phyloP scores from a whole-genome alignment of 1,284 basidiomycete species.

The Porodaedalea pini region DNA sequence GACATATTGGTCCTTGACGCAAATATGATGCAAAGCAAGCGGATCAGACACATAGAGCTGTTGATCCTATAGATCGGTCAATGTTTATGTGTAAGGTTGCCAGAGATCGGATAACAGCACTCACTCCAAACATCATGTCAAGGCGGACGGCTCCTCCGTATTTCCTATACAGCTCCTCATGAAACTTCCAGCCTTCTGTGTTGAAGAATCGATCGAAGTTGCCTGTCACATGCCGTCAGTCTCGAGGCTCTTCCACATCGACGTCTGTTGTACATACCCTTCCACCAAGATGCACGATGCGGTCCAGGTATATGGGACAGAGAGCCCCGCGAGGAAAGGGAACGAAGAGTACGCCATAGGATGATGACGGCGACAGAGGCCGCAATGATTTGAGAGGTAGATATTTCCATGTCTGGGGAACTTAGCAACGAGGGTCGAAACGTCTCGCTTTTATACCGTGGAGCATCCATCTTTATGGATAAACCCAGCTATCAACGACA shows the following conservation, averaged over 20 bases:
- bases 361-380: not conserved
- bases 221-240: constrained; percentile 5
- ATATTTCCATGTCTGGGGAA: too few species aligned
- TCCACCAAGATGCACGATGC: constrained; percentile 20
- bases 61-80: too few species aligned
- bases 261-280: constrained; percentile 18
- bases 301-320: constrained; percentile 27
- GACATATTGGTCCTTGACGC: constrained; percentile 32
- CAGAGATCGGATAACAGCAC: not conserved
- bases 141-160: constrained; percentile 25
- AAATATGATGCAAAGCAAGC: constrained; percentile 29
- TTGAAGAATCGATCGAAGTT: constrained; percentile 21
- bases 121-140: constrained; percentile 26
- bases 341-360: not conserved
- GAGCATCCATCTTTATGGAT: too few species aligned
- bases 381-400: not conserved
- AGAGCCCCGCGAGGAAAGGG: not conserved
- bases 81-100: too few species aligned
- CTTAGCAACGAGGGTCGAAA: too few species aligned
- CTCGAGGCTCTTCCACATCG: too few species aligned
- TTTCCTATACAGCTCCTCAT: constrained; percentile 20
- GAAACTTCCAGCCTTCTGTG: constrained; percentile 25
- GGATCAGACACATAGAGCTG: constrained; percentile 24
- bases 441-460: too few species aligned
- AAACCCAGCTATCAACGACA: too few species aligned